Evolutionary conservation across 164 flowering plant species (phyloP), one percentile per base, ranked within the genome.

Genomic region (Chimonanthus praecox): DNA sequence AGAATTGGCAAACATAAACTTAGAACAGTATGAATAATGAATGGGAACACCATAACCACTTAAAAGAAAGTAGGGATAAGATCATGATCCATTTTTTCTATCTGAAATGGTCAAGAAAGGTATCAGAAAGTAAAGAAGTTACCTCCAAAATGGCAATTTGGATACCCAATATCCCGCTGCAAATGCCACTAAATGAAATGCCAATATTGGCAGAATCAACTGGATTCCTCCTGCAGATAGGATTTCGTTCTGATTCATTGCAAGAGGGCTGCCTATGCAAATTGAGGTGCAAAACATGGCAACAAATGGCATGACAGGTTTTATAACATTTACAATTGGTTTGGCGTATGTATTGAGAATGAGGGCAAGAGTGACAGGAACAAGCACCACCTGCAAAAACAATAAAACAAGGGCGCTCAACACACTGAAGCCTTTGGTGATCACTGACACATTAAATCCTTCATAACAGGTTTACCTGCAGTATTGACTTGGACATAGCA

Each of bases 231-330:
- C 92, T 5, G 77, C 71, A 10, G 98, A 92, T 74, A 95, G 80
- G 76, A 95, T 92, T 78, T 82, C 90, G 68, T 72, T 83, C 76
- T 82, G 84, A 72, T 95, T 95, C 8, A 92, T 87, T 11, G 99
- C 97, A 51, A 95, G 94, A 51, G 99, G 99, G 78, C 99, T 92
- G 13, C 99, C 99, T 68, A 94, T 92, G 74, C 99, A 94, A 77
- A 94, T 1, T 21, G 99, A 89, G 70, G 99, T 94, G 69, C 99
- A 94, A 54, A 92, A 21, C 97, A 94, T 92, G 47, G 97, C 99
- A 72, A 94, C 90, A 82, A 92, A 82, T 16, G 99, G 99, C 99
- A 94, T 92, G 79, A 90, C 80, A 2, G 99, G 97, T 72, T 73
- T 87, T 74, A 95, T 75, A 63, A 87, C 68, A 64, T 79, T 74